Base-by-base conservation (phyloP, 345 rosid genomes). In the Salix arbutifolia region DNA sequence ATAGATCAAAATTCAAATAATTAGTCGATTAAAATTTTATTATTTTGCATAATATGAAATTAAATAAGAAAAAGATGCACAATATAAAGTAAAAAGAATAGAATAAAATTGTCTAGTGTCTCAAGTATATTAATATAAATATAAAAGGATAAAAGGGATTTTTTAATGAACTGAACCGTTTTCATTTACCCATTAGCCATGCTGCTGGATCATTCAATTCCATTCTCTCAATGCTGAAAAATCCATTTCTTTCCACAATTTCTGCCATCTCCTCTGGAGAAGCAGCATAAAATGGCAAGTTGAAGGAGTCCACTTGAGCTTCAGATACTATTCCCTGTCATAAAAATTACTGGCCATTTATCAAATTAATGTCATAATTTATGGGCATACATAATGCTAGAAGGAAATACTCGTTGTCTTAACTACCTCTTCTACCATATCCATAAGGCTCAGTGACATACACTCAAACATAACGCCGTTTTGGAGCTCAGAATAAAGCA, bases 271-370 rank as follows among this genome's bases (percentile, higher is more conserved):
- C 88, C 28, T 76, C 78, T 5, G 85, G 86, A 1, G 86, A 75
- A 2, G 88, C 72, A 9, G 83, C 35, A 71, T 88, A 87, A 18
- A 87, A 81, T 0, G 90, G 91, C 80, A 90, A 48, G 83, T 90
- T 87, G 74, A 90, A 87, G 18, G 82, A 76, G 71, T 90, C 87
- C 12, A 86, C 83, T 70, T 88, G 83, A 66, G 81, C 90, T 84
- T 87, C 89, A 26, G 66, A 85, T 33, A 88, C 74, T 69, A 77
- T 68, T 76, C 86, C 88, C 88, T 88, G 78, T n/a, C 28, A 14
- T 11, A 33, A 31, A 19, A 60, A 25, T 38, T 42, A 52, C 2
- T 18, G 58, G 23, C 10, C 58, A 50, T 52, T 52, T 52, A 52
- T 52, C 58, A 52, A 6, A 18, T 52, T 17, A 6, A 52, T 52